These are phyloP conservation scores for Coprinellus micaceus DNA, from an alignment of 768 basidiomycete genomes.

Conservation along the genomic window DNA sequence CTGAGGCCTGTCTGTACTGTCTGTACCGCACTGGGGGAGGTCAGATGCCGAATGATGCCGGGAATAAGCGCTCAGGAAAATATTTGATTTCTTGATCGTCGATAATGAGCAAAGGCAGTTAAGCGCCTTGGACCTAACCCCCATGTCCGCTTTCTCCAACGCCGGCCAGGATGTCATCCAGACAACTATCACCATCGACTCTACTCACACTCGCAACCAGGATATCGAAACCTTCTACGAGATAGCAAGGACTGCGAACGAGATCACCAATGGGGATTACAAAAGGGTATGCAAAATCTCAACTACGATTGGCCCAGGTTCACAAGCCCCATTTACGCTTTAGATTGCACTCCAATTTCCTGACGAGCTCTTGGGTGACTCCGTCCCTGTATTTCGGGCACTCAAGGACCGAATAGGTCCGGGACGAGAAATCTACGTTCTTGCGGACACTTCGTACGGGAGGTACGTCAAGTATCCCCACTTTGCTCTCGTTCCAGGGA, in stretches of 20 bases:
- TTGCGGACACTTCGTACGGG: conserved; percentile 98
- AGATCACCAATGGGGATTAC: conserved; percentile 60
- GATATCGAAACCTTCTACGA: conserved; percentile 71
- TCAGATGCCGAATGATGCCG: no score
- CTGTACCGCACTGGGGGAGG: no score
- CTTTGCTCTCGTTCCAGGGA: background rate
- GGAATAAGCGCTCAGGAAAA: no score
- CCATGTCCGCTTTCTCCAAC: conserved; percentile 43
- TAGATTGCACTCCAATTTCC: conserved; percentile 94
- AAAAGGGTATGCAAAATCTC: conserved; percentile 52
- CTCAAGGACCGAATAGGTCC: conserved; percentile 50
- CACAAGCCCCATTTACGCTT: background rate
- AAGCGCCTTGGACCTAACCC: conserved; percentile 11
- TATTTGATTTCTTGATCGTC: no score
- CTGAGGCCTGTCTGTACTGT: no score
- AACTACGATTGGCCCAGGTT: background rate
- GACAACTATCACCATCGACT: conserved; percentile 4
- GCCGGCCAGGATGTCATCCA: conserved; percentile 36
- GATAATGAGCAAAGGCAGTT: no score
- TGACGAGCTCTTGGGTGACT: conserved; percentile 84
- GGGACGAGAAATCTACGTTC: conserved; percentile 69
- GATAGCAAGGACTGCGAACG: conserved; percentile 58
- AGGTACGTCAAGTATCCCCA: conserved; percentile 50
- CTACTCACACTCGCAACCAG: conserved; percentile 10
- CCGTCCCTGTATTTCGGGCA: conserved; percentile 74